Evolutionary conservation across 306 rosid genomes (phyloP).

Genomic region (Senna tora): DNA sequence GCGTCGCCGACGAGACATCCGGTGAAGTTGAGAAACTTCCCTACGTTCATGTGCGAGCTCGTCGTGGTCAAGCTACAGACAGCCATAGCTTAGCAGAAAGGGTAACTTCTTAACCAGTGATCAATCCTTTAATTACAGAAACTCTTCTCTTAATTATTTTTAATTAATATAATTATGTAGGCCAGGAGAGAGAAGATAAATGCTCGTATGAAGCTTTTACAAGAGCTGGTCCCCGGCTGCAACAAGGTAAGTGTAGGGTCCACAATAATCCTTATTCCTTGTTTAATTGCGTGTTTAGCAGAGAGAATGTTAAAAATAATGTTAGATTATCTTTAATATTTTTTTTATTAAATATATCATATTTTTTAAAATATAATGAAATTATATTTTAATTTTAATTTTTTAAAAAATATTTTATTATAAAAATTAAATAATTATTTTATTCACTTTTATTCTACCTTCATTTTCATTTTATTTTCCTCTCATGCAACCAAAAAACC

Average conservation of each 20-base stretch:
- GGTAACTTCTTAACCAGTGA: constrained; percentile 54
- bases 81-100: constrained; percentile 97
- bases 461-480: too few relatives aligned
- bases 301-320: too few relatives aligned
- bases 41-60: constrained; percentile 93
- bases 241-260: constrained; percentile 67
- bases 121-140: constrained; percentile 31
- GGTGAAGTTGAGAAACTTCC: constrained; percentile 79
- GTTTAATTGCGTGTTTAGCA: too few relatives aligned
- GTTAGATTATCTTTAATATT: too few relatives aligned
- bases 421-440: too few relatives aligned
- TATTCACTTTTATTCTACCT: too few relatives aligned
- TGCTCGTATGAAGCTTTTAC: constrained; percentile 94
- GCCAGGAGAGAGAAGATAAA: constrained; percentile 99
- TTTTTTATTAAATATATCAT: too few relatives aligned
- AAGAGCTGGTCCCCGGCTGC: constrained; percentile 99
- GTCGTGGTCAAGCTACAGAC: constrained; percentile 98
- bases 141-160: constrained; percentile 4
- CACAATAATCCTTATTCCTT: constrained; percentile 45
- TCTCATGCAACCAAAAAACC: too few relatives aligned
- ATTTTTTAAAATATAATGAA: too few relatives aligned
- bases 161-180: constrained; percentile 44
- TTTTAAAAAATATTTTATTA: too few relatives aligned
- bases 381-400: too few relatives aligned
- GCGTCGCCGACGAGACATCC: constrained; percentile 49